Percentiles rank a stretch among this genome's conserved stretches.
Conservation (phyloP, 1,284 basidiomycete genomes). For the Salmacisia buchloeana region DNA sequence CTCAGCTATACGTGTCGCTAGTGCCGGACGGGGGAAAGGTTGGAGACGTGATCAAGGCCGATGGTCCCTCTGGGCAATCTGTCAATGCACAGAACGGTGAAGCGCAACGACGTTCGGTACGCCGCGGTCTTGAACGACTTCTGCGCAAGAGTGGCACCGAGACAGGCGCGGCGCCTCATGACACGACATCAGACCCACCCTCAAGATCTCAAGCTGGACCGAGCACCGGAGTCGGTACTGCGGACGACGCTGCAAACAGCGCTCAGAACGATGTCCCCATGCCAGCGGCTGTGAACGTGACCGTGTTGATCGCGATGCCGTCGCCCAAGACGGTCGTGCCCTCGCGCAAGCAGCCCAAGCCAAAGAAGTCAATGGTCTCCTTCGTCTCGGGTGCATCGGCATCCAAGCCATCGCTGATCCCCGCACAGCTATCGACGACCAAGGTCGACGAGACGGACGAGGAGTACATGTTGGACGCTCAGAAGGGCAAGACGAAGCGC, state of each 20-base stretch:
- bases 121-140: not conserved
- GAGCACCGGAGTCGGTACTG: not conserved
- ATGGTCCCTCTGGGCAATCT: not conserved
- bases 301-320: constrained; percentile 43
- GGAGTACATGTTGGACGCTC: constrained; percentile 8
- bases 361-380: not conserved
- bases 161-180: not conserved
- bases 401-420: constrained; percentile 17
- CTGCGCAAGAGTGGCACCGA: not conserved
- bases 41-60: not conserved
- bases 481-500: constrained; percentile 19
- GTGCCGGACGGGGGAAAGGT: not conserved
- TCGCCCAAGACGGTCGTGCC: constrained; percentile 38
- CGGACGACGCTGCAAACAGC: not conserved
- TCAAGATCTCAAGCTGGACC: not conserved
- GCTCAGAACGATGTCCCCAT: constrained; percentile 11
- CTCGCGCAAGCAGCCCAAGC: constrained; percentile 11
- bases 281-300: constrained; percentile 38
- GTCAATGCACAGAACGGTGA: not conserved
- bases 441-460: constrained; percentile 33
- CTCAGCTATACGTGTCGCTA: constrained; percentile 5
- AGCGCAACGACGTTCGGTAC: not conserved
- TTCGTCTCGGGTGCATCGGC: constrained; percentile 16
- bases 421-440: constrained; percentile 8
- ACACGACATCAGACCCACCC: not conserved